These are phyloP conservation scores for Fomitopsis pulvina DNA, from an alignment of 768 basidiomycete species.

Conservation along the genomic window DNA sequence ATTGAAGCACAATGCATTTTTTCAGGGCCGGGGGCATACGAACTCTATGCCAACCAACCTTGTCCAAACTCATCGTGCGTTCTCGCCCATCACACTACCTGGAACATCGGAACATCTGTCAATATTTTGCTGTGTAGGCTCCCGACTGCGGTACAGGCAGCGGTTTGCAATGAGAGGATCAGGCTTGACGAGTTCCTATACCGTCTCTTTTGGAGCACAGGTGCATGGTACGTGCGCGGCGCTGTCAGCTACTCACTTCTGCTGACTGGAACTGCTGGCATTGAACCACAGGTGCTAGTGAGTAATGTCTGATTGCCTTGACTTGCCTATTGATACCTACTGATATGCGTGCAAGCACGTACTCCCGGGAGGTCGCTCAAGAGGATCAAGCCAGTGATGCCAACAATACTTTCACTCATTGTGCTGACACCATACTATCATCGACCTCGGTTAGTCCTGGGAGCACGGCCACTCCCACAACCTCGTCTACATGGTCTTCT, in stretches of 20 bases:
- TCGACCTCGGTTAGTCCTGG: not conserved
- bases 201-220: not conserved
- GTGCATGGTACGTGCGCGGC: not conserved
- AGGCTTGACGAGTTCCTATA: constrained; percentile 9
- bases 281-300: constrained; percentile 10
- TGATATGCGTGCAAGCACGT: not conserved
- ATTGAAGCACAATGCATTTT: no score
- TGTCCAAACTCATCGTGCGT: no score
- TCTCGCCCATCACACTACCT: no score
- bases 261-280: not conserved
- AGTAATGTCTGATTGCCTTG: not conserved
- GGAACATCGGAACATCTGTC: no score
- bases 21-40: no score
- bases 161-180: constrained; percentile 11
- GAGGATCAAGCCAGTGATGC: not conserved
- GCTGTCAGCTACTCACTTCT: not conserved
- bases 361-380: not conserved
- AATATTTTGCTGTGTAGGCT: no score
- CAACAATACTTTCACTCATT: not conserved
- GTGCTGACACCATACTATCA: not conserved
- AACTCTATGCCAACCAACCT: no score
- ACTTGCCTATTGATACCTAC: not conserved
- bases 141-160: constrained; percentile 7
- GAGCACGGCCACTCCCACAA: not conserved
- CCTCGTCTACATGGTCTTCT: not conserved